Percentiles rank a stretch among this genome's conserved stretches.
These are phyloP conservation scores for Phytophthora multivora DNA, from an alignment of 352 stramenopile species.

Conservation along the genomic window DNA sequence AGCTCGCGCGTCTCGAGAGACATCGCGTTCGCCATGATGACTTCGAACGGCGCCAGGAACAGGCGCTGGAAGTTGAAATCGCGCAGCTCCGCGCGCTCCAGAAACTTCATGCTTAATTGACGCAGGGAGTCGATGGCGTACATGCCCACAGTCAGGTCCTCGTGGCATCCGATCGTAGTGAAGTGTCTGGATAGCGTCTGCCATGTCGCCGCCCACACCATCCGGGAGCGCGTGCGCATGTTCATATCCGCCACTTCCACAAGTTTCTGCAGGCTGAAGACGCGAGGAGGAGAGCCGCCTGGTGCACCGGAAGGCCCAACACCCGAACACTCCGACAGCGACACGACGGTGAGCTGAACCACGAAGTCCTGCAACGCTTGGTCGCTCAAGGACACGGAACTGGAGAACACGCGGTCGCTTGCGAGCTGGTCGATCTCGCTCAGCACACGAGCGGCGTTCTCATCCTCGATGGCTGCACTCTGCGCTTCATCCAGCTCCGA, in stretches of 20 bases:
- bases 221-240: slow-evolving; percentile 95
- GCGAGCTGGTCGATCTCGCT: slow-evolving; percentile 85
- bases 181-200: slow-evolving; percentile 97
- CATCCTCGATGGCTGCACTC: slow-evolving; percentile 79
- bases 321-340: slow-evolving; percentile 87
- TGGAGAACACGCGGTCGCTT: slow-evolving; percentile 93
- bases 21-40: slow-evolving; percentile 90
- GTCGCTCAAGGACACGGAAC: slow-evolving; percentile 80
- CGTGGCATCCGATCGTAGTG: slow-evolving; percentile 95
- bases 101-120: slow-evolving; percentile 99
- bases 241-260: slow-evolving; percentile 99
- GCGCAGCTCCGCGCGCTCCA: slow-evolving; percentile 97
- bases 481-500: slow-evolving; percentile 56
- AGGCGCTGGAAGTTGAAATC: slow-evolving; percentile 99
- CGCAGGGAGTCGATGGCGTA: slow-evolving; percentile 99
- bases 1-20: slow-evolving; percentile 90
- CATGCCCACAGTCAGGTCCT: slow-evolving; percentile 97
- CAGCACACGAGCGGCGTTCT: slow-evolving; percentile 84
- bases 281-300: slow-evolving; percentile 80
- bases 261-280: slow-evolving; percentile 98
- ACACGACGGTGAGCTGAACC: slow-evolving; percentile 89
- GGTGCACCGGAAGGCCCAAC: slow-evolving; percentile 38
- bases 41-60: slow-evolving; percentile 98
- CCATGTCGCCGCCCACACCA: slow-evolving; percentile 99
- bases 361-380: slow-evolving; percentile 91